Evolutionary conservation across 108 stramenopile genomes (phyloP).

Genomic region (Tribonema minus): DNA sequence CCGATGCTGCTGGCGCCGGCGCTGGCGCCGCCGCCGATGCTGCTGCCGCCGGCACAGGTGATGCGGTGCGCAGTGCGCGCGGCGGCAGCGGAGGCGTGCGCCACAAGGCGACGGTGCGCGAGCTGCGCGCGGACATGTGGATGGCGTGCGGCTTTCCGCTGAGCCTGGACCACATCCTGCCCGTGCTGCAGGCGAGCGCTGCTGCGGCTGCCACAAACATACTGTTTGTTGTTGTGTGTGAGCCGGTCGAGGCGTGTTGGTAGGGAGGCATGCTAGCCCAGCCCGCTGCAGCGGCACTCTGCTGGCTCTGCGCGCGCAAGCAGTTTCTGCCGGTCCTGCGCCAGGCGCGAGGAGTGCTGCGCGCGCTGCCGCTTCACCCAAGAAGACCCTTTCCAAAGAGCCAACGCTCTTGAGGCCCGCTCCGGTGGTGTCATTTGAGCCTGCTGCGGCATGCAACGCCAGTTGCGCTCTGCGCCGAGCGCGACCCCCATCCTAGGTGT

Average conservation of each 20-base stretch:
- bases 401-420: no score
- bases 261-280: background rate
- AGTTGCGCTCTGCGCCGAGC: no score
- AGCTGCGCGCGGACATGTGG: slow-evolving; percentile 28
- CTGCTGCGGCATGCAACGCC: no score
- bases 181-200: slow-evolving; percentile 16
- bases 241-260: background rate
- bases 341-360: background rate
- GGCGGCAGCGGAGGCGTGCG: background rate
- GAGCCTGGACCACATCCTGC: slow-evolving; percentile 15
- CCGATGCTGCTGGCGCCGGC: background rate
- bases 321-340: background rate
- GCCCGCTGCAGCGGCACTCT: background rate
- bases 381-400: no score
- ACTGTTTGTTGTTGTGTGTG: background rate
- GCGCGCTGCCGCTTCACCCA: no score
- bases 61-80: background rate
- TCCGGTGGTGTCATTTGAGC: no score
- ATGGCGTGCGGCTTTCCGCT: slow-evolving; percentile 36
- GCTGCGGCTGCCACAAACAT: background rate
- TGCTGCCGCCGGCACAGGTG: background rate
- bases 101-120: background rate
- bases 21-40: background rate
- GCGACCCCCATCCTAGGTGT: no score
- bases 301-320: background rate